Percentiles rank a stretch among this genome's conserved stretches.
Conservation (phyloP, 306 rosid genomes). For the Trifolium repens region DNA sequence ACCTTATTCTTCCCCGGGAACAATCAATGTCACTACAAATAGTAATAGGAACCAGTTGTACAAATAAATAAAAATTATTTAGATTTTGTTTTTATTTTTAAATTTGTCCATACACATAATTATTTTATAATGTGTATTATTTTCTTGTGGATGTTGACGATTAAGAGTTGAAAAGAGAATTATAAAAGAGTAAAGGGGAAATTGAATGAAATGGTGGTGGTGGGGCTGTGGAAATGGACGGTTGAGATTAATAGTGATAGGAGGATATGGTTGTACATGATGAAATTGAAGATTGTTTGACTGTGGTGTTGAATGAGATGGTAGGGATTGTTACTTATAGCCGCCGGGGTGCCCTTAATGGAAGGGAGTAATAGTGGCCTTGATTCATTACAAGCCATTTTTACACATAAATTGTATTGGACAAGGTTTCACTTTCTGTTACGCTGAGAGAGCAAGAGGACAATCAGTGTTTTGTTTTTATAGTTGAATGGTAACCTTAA, state of each 20-base stretch:
- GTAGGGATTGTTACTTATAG: conserved; percentile 3
- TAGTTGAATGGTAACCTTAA: conserved; percentile 14
- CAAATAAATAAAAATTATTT: background rate
- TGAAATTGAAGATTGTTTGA: background rate
- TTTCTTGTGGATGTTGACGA: background rate
- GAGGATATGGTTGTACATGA: background rate
- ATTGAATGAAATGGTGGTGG: conserved; percentile 4
- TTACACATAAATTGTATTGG: background rate
- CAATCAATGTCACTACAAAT: background rate
- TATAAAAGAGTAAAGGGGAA: conserved; percentile 4
- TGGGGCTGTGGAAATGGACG: conserved; percentile 6
- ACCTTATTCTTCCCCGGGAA: background rate
- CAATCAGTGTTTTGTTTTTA: background rate
- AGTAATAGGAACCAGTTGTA: background rate
- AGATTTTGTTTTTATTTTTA: background rate
- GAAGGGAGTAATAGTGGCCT: conserved; percentile 42
- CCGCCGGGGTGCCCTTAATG: conserved; percentile 2
- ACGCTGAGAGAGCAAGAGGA: background rate
- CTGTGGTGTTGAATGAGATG: conserved; percentile 27
- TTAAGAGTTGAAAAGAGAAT: background rate
- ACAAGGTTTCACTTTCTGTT: conserved; percentile 16
- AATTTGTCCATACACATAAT: background rate
- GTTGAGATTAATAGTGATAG: background rate
- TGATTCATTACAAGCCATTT: conserved; percentile 1
- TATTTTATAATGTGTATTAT: background rate